A percentile compares a stretch with the other conserved stretches of the same genome.
Evolutionary conservation across 129 eudicot species (phyloP).

Genomic region (Erigeron canadensis): DNA sequence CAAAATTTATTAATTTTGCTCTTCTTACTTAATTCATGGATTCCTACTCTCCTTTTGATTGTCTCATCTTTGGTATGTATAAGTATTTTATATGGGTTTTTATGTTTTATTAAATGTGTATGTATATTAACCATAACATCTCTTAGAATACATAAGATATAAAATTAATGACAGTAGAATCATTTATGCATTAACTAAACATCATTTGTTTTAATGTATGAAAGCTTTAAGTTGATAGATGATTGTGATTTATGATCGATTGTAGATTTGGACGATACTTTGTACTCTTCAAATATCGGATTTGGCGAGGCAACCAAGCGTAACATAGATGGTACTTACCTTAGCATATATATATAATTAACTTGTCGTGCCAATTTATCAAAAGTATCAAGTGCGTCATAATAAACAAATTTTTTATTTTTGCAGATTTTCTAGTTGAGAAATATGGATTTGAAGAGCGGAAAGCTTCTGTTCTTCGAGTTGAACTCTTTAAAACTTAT

Average conservation of each 20-base stretch:
- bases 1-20: not conserved
- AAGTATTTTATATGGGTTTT: not conserved
- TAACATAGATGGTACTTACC: constrained; percentile 65
- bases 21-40: constrained; percentile 24
- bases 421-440: constrained; percentile 72
- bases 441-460: constrained; percentile 62
- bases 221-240: no score
- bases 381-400: not conserved
- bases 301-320: constrained; percentile 60
- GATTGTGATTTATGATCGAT: not conserved
- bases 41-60: constrained; percentile 63
- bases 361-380: no score
- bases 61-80: constrained; percentile 60
- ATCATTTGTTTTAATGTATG: no score
- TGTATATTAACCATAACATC: not conserved
- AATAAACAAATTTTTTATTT: not conserved
- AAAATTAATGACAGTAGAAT: no score
- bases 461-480: constrained; percentile 67
- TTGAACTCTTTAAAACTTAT: constrained; percentile 75
- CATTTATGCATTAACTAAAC: no score
- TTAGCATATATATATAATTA: no score
- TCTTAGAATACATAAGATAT: no score
- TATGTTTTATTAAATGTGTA: not conserved
- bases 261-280: constrained; percentile 95
- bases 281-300: constrained; percentile 75